A percentile compares a stretch with the other conserved stretches of the same genome.
phyloP scores from a whole-genome alignment of 768 basidiomycete genomes.

The Russula sp. region DNA sequence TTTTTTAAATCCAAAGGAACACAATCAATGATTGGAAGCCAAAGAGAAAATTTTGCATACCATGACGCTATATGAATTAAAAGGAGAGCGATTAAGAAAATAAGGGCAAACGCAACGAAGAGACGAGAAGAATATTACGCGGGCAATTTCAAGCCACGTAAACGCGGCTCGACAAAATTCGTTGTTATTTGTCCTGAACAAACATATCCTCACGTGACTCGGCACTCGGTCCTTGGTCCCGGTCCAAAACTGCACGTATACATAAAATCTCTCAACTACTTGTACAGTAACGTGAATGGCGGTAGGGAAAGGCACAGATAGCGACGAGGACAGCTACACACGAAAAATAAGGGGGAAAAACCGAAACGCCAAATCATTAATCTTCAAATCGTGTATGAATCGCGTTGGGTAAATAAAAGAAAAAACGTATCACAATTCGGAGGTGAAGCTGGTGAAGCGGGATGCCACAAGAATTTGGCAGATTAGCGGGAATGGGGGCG shows the following conservation, averaged over 20 bases:
- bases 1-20: neutral
- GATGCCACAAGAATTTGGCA: neutral
- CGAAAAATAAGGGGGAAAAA: neutral
- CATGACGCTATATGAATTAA: neutral
- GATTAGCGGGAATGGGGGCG: neutral
- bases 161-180: neutral
- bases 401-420: neutral
- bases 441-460: neutral
- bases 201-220: constrained; percentile 10
- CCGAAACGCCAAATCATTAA: constrained; percentile 4
- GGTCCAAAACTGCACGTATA: neutral
- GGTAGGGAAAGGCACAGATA: neutral
- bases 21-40: neutral
- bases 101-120: neutral
- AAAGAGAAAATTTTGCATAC: neutral
- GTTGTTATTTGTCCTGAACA: constrained; percentile 11
- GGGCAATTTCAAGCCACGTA: neutral
- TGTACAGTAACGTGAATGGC: constrained; percentile 1
- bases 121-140: neutral
- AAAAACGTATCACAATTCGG: neutral
- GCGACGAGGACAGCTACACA: constrained; percentile 8
- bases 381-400: constrained; percentile 4
- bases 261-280: neutral
- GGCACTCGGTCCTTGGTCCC: no score
- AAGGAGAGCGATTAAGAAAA: neutral